These are phyloP conservation scores for Epichloe baconii DNA, from an alignment of 2,329 filamentous ascomycete genomes.

Conservation along the genomic window DNA sequence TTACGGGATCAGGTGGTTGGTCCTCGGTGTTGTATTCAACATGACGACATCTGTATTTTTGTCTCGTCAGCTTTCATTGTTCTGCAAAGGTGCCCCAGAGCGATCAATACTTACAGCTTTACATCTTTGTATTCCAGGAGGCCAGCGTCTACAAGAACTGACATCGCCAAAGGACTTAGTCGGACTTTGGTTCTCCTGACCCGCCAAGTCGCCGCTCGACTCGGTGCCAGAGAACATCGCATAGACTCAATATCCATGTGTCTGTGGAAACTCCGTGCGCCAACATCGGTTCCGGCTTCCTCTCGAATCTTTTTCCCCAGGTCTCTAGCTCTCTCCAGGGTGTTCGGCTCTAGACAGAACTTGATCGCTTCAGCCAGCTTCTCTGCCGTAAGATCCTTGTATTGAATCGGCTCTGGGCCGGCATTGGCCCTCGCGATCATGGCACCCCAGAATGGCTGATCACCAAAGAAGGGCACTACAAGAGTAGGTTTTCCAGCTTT, in stretches of 20 bases:
- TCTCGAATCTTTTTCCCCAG: constrained; percentile 52
- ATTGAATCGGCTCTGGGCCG: constrained; percentile 56
- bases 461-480: constrained; percentile 76
- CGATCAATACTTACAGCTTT: constrained; percentile 45
- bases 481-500: constrained; percentile 67
- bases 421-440: constrained; percentile 63
- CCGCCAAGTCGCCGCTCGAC: constrained; percentile 60
- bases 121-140: constrained; percentile 56
- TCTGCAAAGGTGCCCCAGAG: not conserved
- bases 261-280: constrained; percentile 57
- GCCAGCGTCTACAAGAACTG: constrained; percentile 51
- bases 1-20: constrained; percentile 67
- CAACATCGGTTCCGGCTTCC: constrained; percentile 51
- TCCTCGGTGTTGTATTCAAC: constrained; percentile 65
- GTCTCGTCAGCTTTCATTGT: constrained; percentile 5
- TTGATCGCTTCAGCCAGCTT: constrained; percentile 52
- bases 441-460: constrained; percentile 72
- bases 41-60: constrained; percentile 28
- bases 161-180: constrained; percentile 61
- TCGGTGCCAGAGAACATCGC: constrained; percentile 56
- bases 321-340: constrained; percentile 39
- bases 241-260: constrained; percentile 54
- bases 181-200: constrained; percentile 53
- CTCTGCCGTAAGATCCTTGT: constrained; percentile 52
- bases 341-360: constrained; percentile 46